Percentiles rank a stretch among this genome's conserved stretches.
These are phyloP conservation scores for Peniophora sp. DNA, from an alignment of 1,284 basidiomycete species.

Conservation along the genomic window DNA sequence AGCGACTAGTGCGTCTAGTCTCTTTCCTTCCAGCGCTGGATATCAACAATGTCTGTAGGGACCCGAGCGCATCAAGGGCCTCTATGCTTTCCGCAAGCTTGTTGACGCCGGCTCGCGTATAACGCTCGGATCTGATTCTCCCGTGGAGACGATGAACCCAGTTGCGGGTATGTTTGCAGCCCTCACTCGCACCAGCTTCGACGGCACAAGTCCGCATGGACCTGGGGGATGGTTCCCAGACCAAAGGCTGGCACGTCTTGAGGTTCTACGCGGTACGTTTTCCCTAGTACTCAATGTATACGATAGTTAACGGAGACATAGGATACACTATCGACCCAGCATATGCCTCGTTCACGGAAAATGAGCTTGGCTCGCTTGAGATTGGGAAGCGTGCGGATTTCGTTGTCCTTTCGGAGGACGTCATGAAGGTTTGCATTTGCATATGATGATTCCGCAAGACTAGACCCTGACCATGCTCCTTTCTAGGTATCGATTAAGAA, in stretches of 20 bases:
- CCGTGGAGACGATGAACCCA: conserved; percentile 78
- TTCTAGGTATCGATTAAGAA: conserved; percentile 26
- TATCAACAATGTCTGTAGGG: conserved; percentile 37
- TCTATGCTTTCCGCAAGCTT: conserved; percentile 82
- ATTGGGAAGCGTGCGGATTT: conserved; percentile 82
- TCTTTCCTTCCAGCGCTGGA: no score
- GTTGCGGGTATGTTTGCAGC: conserved; percentile 80
- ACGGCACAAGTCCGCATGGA: conserved; percentile 78
- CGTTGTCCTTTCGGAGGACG: conserved; percentile 74
- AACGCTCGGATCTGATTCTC: conserved; percentile 82
- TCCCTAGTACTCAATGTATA: not conserved
- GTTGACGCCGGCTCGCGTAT: conserved; percentile 55
- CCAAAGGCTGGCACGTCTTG: conserved; percentile 65
- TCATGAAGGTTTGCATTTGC: conserved; percentile 50
- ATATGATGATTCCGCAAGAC: no score
- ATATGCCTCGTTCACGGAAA: conserved; percentile 80
- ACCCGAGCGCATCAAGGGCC: conserved; percentile 71
- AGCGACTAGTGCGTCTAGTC: conserved; percentile 49
- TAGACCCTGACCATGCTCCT: no score
- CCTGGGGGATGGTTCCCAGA: conserved; percentile 80
- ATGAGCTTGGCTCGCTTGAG: conserved; percentile 62
- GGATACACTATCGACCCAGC: conserved; percentile 77
- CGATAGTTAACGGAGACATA: conserved; percentile 12
- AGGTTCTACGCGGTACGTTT: conserved; percentile 56
- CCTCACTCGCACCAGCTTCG: conserved; percentile 64